These are phyloP conservation scores for Tricholoma terreum DNA, from an alignment of 768 basidiomycete species.

Conservation along the genomic window DNA sequence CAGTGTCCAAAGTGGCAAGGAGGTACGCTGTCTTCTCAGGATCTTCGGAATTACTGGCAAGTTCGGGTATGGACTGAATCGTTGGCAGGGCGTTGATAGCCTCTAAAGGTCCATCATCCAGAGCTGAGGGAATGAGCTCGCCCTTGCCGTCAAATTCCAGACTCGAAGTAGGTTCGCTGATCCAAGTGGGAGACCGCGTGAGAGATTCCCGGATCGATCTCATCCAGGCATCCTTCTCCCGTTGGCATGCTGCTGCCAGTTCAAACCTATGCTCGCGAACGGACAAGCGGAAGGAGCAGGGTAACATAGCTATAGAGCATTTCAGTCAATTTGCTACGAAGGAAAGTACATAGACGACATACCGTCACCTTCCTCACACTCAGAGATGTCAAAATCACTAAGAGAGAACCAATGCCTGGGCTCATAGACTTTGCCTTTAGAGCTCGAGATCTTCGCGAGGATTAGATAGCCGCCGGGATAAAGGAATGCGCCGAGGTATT, in stretches of 20 bases:
- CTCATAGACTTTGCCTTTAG: constrained; percentile 78
- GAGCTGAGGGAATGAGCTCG: constrained; percentile 30
- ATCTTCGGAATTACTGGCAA: constrained; percentile 29
- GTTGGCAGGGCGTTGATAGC: constrained; percentile 44
- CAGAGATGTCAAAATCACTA: constrained; percentile 65
- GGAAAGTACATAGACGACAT: constrained; percentile 26
- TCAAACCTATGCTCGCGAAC: constrained; percentile 75
- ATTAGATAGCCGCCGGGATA: constrained; percentile 85
- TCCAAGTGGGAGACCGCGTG: constrained; percentile 45
- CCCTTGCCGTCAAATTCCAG: constrained; percentile 47
- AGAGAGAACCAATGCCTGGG: constrained; percentile 87
- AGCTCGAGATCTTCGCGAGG: constrained; percentile 69
- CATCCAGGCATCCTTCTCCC: constrained; percentile 89
- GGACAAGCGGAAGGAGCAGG: constrained; percentile 76
- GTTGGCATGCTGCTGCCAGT: constrained; percentile 77
- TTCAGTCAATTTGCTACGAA: constrained; percentile 4
- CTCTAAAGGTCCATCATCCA: constrained; percentile 43
- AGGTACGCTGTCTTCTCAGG: constrained; percentile 35
- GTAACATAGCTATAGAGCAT: constrained; percentile 60
- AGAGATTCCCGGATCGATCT: constrained; percentile 57
- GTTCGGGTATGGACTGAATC: constrained; percentile 56
- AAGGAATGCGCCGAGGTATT: constrained; percentile 88
- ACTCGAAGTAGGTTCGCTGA: constrained; percentile 62
- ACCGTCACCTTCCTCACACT: constrained; percentile 75
- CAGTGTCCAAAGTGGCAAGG: constrained; percentile 26